phyloP scores from a whole-genome alignment of 1,284 basidiomycete genomes.

The Golubevia sp. region DNA sequence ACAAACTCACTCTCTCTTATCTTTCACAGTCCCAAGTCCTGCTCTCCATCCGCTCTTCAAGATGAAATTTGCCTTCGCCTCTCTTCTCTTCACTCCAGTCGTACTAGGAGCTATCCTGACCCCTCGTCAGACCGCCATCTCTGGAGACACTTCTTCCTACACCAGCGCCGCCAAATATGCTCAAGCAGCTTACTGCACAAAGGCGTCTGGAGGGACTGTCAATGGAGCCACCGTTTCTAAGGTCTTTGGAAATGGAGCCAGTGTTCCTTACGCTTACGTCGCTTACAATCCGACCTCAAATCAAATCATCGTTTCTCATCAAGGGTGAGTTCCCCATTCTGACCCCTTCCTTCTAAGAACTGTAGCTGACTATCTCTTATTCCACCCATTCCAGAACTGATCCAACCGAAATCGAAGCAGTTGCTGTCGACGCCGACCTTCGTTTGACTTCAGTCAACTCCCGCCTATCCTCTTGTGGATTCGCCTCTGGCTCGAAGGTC shows the following conservation, averaged over 20 bases:
- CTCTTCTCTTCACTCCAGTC: background rate
- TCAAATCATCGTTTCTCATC: conserved; percentile 37
- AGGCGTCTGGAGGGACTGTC: conserved; percentile 17
- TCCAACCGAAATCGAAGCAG: conserved; percentile 21
- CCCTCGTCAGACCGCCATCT: background rate
- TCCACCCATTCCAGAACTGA: conserved; percentile 26
- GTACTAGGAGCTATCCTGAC: background rate
- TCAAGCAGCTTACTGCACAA: conserved; percentile 29
- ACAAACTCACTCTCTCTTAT: background rate
- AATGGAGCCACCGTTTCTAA: conserved; percentile 34
- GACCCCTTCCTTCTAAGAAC: conserved; percentile 29
- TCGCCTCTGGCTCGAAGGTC: conserved; percentile 21
- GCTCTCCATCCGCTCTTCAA: background rate
- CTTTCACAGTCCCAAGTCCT: background rate
- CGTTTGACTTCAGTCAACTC: conserved; percentile 17
- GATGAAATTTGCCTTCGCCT: background rate
- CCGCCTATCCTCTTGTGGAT: conserved; percentile 18
- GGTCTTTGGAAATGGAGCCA: conserved; percentile 28
- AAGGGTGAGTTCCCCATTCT: too few relatives aligned
- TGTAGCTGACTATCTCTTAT: too few relatives aligned
- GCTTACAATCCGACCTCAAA: conserved; percentile 26
- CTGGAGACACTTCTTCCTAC: too few relatives aligned
- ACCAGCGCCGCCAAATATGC: conserved; percentile 31
- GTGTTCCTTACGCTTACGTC: conserved; percentile 24
- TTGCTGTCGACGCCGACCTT: conserved; percentile 33